phyloP scores from a whole-genome alignment of 2,329 filamentous ascomycete species.

The Pseudogymnoascus sp. region DNA sequence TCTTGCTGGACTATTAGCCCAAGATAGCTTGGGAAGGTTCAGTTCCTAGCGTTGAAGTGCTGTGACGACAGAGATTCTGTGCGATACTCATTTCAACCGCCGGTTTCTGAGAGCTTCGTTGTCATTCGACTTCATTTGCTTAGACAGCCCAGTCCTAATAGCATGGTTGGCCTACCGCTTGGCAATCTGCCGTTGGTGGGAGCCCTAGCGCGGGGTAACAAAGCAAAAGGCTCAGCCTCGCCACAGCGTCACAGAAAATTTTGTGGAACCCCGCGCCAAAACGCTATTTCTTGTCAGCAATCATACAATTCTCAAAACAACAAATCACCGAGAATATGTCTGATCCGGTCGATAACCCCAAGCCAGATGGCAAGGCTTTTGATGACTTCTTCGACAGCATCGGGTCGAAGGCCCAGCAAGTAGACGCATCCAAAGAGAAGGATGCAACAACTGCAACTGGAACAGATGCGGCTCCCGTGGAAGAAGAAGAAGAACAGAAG shows the following conservation, averaged over 20 bases:
- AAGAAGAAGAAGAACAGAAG: constrained; percentile 40
- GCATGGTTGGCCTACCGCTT: background rate
- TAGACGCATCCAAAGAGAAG: constrained; percentile 29
- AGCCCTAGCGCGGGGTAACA: constrained; percentile 9
- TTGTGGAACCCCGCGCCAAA: constrained; percentile 18
- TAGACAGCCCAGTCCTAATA: no score
- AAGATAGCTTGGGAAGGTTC: no score
- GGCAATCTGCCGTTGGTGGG: background rate
- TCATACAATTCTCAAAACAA: background rate
- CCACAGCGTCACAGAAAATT: constrained; percentile 2
- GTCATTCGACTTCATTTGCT: no score
- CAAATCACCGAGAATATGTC: constrained; percentile 33
- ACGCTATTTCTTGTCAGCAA: constrained; percentile 8
- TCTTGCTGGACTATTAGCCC: no score
- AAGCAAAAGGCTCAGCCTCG: constrained; percentile 8
- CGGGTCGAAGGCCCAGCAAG: constrained; percentile 46
- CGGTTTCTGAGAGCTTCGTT: no score
- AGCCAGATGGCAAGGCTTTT: constrained; percentile 34
- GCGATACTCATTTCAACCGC: background rate
- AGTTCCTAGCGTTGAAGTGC: no score
- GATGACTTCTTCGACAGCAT: constrained; percentile 57
- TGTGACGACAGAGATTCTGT: no score
- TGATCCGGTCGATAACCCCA: constrained; percentile 32
- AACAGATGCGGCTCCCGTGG: constrained; percentile 14
- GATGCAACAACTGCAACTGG: constrained; percentile 19